These are phyloP conservation scores for Tuber indicum DNA, from an alignment of 495 filamentous ascomycete species.

Conservation along the genomic window DNA sequence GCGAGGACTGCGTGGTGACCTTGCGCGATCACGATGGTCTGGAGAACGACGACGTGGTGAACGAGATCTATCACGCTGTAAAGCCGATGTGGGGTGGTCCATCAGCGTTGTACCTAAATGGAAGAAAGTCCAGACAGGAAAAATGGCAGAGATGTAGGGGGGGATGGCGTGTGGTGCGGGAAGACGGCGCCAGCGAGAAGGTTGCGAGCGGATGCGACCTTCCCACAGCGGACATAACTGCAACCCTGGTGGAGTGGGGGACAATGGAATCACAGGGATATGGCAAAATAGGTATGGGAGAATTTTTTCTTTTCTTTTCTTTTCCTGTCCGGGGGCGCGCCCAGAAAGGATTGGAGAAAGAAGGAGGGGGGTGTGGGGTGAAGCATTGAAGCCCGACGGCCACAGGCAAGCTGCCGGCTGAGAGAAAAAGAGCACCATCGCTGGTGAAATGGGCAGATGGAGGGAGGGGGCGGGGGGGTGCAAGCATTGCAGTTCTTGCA, in stretches of 20 bases:
- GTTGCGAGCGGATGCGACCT: conserved; percentile 42
- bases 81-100: conserved; percentile 42
- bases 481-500: conserved; percentile 10
- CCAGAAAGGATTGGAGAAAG: conserved; percentile 32
- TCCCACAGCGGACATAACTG: conserved; percentile 39
- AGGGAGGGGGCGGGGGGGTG: conserved; percentile 38
- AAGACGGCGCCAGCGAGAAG: conserved; percentile 42
- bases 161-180: conserved; percentile 43
- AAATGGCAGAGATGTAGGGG: conserved; percentile 41
- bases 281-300: conserved; percentile 35
- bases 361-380: conserved; percentile 19
- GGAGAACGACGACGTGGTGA: conserved; percentile 77
- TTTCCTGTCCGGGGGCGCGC: conserved; percentile 22
- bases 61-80: conserved; percentile 87
- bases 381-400: conserved; percentile 6
- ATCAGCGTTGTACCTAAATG: conserved; percentile 45
- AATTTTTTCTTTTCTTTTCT: conserved; percentile 36
- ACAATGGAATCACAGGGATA: conserved; percentile 45
- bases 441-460: conserved; percentile 39
- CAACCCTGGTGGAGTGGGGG: conserved; percentile 41
- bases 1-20: conserved; percentile 59
- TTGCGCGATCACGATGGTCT: conserved; percentile 43
- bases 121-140: conserved; percentile 47
- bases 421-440: conserved; percentile 31
- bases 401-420: conserved; percentile 37